Evolutionary conservation across 495 filamentous ascomycete species (phyloP), one percentile per base, ranked within the genome.

Genomic region (Penicillium crystallinum): DNA sequence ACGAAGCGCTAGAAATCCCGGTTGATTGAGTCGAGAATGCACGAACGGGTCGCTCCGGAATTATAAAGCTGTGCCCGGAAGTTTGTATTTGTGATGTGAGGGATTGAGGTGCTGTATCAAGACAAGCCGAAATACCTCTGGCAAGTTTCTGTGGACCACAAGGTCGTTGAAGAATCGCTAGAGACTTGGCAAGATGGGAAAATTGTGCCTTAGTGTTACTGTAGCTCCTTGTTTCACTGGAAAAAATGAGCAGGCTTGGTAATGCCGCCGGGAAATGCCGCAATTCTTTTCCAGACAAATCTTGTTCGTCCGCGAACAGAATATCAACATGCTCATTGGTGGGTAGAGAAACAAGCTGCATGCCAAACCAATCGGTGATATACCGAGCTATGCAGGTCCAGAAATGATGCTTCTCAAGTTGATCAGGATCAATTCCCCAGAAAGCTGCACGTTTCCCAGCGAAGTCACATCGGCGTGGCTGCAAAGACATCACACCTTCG

Each of bases 141-240:
- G 77, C 81, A 18, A 86, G 63, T 56, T 85, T 86, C 46, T 83
- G 74, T 17, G 82, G 83, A 1, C 81, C 84, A 51, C 73, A 79
- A 7, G 78, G 78, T 42, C 70, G 73, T 27, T 70, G 70, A 6
- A 78, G 54, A 33, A 75, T 65, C 34, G 66, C 67, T 23, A 73
- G 52, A 9, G 63, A 53, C 8, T 50, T 36, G n/a, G 66, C 55
- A 27, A 67, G 33, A 3, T 61, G 56, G 4, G 62, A 52, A 58
- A 59, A 71, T 14, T 53, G 30, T 1, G 46, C 43, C 2, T 46
- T 55, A 12, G 56, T 37, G 3, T 51, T 45, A 23, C 34, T 44
- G 45, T 59, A 51, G 46, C 46, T 1, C 59, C 45, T 19, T 51
- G 58, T 45, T 1, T 38, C 22, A 2, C 59, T 59, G 51, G 66